Base-by-base conservation (phyloP, 805 yeast genomes). In the Kodamaea jinghongensis region DNA sequence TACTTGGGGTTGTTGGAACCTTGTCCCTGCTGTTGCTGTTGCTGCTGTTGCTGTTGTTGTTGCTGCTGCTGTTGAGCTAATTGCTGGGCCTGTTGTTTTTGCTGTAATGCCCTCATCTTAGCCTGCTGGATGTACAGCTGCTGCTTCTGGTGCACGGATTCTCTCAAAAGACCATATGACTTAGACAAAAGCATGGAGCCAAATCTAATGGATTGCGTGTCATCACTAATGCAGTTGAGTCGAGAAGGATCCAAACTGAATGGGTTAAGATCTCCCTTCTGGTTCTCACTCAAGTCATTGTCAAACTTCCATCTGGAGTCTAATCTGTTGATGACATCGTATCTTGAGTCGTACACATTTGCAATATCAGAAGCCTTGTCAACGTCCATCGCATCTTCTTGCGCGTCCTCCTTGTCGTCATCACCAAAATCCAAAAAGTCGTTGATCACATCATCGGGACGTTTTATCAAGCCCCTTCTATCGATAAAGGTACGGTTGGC, bases 151-250 rank as follows among this genome's bases (percentile, higher is more conserved):
- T 79, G 74, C 40, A 86, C 79, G 14, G 90, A 83, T 55, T 89
- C 88, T 51, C 87, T 70, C 47, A 82, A 66, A 36, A 81, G 75
- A 39, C 89, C 96, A 55, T 86, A 86, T 0, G 96, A 82, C 60
- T 90, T 91, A 3, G 93, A 79, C 30, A 89, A 70, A 23, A 91
- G 63, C 96, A 89, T 89, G 5, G 95, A 79, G 6, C 96, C 96
- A 63, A 90, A 90, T 44, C 97, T 71, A 22, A 91, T 86, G 1
- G 86, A 81, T 61, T 90, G 97, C 1, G 96, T 89, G 37, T 82
- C 91, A 39, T 83, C 83, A 10, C 88, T 78, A 30, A 90, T 87
- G 47, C 84, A 83, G 55, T 90, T 90, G 51, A 90, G 71, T 40
- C 76, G 74, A 0, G 96, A 81, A 0, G 97, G 96, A 59, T 88